Evolutionary conservation across 805 yeast genomes (phyloP).

Genomic region (Wickerhamiella australiensis): DNA sequence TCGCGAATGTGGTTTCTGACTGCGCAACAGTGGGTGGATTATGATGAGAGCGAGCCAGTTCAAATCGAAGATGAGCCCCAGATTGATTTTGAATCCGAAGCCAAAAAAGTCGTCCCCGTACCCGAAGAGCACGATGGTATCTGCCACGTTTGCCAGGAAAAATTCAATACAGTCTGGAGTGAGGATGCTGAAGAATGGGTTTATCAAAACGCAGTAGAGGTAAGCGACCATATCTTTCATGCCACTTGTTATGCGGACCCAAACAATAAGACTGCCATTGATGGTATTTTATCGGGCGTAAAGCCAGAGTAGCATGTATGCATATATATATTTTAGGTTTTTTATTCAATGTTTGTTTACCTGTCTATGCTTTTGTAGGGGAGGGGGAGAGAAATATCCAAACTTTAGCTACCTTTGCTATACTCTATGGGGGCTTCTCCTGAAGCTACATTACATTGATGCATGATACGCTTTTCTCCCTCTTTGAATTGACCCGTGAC

Average conservation of each 20-base stretch:
- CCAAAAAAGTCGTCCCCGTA: constrained; percentile 43
- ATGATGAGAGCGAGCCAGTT: constrained; percentile 42
- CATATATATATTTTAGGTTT: background rate
- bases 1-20: constrained; percentile 74
- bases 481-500: constrained; percentile 79
- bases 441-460: constrained; percentile 85
- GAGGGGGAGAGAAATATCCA: too few relatives aligned
- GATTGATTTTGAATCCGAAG: constrained; percentile 24
- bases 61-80: constrained; percentile 18
- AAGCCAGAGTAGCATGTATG: background rate
- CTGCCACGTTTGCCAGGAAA: constrained; percentile 65
- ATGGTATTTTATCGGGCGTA: constrained; percentile 11
- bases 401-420: too few relatives aligned
- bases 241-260: constrained; percentile 61
- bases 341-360: background rate
- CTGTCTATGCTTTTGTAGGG: too few relatives aligned
- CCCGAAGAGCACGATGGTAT: constrained; percentile 52
- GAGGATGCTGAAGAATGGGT: constrained; percentile 74
- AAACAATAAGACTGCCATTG: constrained; percentile 21
- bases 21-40: constrained; percentile 58
- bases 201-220: constrained; percentile 54
- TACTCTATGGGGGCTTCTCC: constrained; percentile 46
- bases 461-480: constrained; percentile 77
- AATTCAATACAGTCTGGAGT: constrained; percentile 49
- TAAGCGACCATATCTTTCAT: constrained; percentile 43